Evolutionary conservation across 176 grass and related monocot genomes (phyloP).

Genomic region (Hordeum vulgare): MorexV3_pseudomolecules_assembly NC_058520.1:592957306-592957805

Average conservation of each 20-base stretch:
- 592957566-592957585: conserved; percentile 87
- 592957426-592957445: conserved; percentile 62
- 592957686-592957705: not conserved
- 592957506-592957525: conserved; percentile 44
- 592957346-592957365: not conserved
- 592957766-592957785: not conserved
- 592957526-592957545: conserved; percentile 40
- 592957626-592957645: not conserved
- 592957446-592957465: conserved; percentile 80
- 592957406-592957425: conserved; percentile 61
- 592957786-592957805: not conserved
- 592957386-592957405: conserved; percentile 60
- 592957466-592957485: conserved; percentile 48
- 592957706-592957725: not conserved
- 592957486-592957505: conserved; percentile 88
- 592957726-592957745: not conserved
- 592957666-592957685: not conserved
- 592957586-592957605: not conserved
- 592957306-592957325: not conserved
- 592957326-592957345: not conserved
- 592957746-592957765: not conserved
- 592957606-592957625: not conserved
- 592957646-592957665: not conserved
- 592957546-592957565: conserved; percentile 94
- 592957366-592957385: conserved; percentile 68